A percentile compares a stretch with the other conserved stretches of the same genome.
These are phyloP conservation scores for Oenanthe sinensis DNA, from an alignment of 129 eudicot species.

Conservation along the genomic window DNA sequence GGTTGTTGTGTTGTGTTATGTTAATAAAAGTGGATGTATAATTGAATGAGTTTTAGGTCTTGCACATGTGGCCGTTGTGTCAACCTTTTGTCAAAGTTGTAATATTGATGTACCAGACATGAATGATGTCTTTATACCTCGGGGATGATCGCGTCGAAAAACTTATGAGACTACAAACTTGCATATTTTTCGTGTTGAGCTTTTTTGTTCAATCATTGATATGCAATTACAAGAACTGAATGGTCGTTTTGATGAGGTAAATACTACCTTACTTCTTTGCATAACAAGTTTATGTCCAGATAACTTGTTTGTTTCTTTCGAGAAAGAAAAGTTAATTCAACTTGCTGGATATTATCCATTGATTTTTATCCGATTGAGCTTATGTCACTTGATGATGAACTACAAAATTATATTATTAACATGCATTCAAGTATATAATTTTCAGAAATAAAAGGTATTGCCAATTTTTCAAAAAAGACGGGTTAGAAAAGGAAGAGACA, in stretches of 20 bases:
- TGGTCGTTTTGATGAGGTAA: not conserved
- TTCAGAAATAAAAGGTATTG: not conserved
- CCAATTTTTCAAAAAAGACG: not conserved
- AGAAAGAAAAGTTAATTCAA: not conserved
- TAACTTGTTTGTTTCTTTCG: not conserved
- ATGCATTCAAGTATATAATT: not conserved
- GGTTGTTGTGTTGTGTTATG: slow-evolving; percentile 1
- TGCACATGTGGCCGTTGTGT: not conserved
- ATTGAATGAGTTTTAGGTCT: not conserved
- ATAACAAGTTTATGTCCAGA: not conserved
- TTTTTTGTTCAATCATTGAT: not conserved
- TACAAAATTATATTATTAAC: not conserved
- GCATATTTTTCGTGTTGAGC: not conserved
- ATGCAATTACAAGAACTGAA: not conserved
- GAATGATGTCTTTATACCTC: not conserved
- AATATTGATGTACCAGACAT: not conserved
- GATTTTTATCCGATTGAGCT: not conserved
- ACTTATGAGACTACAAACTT: not conserved
- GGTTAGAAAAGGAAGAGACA: not conserved
- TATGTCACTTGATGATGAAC: not conserved
- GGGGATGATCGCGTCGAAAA: not conserved
- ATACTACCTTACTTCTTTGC: not conserved
- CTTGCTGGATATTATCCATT: slow-evolving; percentile 2
- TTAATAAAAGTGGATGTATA: not conserved
- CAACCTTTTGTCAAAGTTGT: not conserved